Evolutionary conservation across 2,329 filamentous ascomycete genomes (phyloP).

Genomic region (Nemania sp.): DNA sequence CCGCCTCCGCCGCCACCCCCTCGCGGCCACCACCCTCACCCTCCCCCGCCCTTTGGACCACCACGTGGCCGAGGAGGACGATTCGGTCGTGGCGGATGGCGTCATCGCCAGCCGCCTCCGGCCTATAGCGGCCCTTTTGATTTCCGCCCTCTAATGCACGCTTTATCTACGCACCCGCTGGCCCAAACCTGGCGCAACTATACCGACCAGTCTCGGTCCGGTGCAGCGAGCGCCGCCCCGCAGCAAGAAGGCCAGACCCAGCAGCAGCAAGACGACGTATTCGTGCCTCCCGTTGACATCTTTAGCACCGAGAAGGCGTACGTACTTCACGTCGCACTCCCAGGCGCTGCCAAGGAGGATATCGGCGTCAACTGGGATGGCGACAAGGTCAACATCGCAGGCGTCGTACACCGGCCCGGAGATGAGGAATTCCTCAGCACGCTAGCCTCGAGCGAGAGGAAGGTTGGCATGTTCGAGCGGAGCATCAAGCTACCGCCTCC

Average conservation of each 20-base stretch:
- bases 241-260: constrained; percentile 37
- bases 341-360: constrained; percentile 83
- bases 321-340: constrained; percentile 79
- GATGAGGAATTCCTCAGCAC: constrained; percentile 76
- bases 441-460: constrained; percentile 73
- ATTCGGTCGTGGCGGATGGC: constrained; percentile 39
- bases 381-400: constrained; percentile 76
- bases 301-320: constrained; percentile 76
- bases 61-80: constrained; percentile 40
- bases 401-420: constrained; percentile 78
- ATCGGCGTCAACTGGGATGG: constrained; percentile 81
- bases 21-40: constrained; percentile 40
- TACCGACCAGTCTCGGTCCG: constrained; percentile 47
- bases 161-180: constrained; percentile 58
- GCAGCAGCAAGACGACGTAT: constrained; percentile 54
- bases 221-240: constrained; percentile 36
- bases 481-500: constrained; percentile 70
- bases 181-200: constrained; percentile 58
- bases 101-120: constrained; percentile 40
- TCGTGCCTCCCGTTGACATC: constrained; percentile 77
- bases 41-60: constrained; percentile 37
- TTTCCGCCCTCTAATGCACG: constrained; percentile 55
- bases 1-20: constrained; percentile 40
- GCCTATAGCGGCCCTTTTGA: constrained; percentile 51
- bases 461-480: constrained; percentile 80